These are phyloP conservation scores for Globisporangium mamillatum DNA, from an alignment of 352 stramenopile genomes.

Conservation along the genomic window DNA sequence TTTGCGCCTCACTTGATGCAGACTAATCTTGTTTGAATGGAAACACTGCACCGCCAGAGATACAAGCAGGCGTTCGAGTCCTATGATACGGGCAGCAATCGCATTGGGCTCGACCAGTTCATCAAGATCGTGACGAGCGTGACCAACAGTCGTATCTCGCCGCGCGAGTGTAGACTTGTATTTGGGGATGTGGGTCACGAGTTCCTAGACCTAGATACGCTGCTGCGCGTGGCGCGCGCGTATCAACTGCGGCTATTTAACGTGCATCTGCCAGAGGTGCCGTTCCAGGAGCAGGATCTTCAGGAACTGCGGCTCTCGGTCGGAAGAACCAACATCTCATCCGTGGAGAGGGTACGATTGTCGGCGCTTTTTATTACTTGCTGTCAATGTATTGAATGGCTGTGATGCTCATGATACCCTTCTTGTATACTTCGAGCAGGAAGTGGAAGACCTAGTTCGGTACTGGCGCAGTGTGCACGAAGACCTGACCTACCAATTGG, in stretches of 20 bases:
- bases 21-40: neutral
- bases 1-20: no score
- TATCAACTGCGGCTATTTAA: constrained; percentile 67
- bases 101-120: constrained; percentile 70
- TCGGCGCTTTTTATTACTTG: neutral
- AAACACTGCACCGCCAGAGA: constrained; percentile 18
- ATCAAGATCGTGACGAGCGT: constrained; percentile 68
- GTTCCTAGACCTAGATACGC: constrained; percentile 51
- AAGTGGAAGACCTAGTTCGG: constrained; percentile 62
- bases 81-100: constrained; percentile 38
- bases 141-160: constrained; percentile 39
- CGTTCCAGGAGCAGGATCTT: constrained; percentile 43
- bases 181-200: constrained; percentile 63
- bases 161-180: constrained; percentile 59
- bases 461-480: constrained; percentile 56
- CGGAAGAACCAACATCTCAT: constrained; percentile 56
- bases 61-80: constrained; percentile 51
- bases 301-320: constrained; percentile 45
- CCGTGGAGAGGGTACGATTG: constrained; percentile 29
- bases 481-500: constrained; percentile 51
- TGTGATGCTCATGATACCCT: neutral
- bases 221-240: constrained; percentile 48
- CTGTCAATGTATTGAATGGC: neutral
- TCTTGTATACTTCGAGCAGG: constrained; percentile 15
- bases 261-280: constrained; percentile 42